phyloP scores from a whole-genome alignment of 2,329 filamentous ascomycete genomes.

The Botrytis paeoniae region DNA sequence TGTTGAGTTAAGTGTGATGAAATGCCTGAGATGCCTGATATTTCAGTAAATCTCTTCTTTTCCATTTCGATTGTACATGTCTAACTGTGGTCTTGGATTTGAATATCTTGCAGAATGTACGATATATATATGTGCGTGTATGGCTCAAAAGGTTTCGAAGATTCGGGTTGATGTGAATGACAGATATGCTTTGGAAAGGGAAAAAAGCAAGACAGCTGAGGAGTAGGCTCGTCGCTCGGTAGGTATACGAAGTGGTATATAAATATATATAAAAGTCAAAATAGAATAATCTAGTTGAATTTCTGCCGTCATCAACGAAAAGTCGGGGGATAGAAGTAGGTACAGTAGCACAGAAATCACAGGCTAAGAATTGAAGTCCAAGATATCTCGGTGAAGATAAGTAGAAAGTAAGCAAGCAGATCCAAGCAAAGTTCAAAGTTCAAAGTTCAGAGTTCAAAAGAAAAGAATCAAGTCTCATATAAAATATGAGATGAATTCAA shows the following conservation, averaged over 20 bases:
- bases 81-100: not conserved
- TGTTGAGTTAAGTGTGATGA: conserved; percentile 9
- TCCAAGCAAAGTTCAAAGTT: not conserved
- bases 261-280: conserved; percentile 7
- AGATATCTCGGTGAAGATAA: not conserved
- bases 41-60: conserved; percentile 10
- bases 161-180: not conserved
- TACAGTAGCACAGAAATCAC: conserved; percentile 3
- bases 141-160: not conserved
- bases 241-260: not conserved
- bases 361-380: not conserved
- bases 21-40: conserved; percentile 21
- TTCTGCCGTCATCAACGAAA: conserved; percentile 3
- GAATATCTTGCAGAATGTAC: not conserved
- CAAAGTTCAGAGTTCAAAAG: not conserved
- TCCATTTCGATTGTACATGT: not conserved
- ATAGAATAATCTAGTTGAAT: not conserved
- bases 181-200: not conserved
- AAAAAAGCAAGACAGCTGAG: not conserved
- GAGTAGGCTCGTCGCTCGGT: not conserved
- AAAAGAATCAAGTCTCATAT: not conserved
- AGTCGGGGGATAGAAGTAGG: not conserved
- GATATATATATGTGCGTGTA: not conserved
- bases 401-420: not conserved
- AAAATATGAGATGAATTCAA: not conserved